Base-by-base conservation (phyloP, 768 basidiomycete genomes). In the Rhizopogon salebrosus region DNA sequence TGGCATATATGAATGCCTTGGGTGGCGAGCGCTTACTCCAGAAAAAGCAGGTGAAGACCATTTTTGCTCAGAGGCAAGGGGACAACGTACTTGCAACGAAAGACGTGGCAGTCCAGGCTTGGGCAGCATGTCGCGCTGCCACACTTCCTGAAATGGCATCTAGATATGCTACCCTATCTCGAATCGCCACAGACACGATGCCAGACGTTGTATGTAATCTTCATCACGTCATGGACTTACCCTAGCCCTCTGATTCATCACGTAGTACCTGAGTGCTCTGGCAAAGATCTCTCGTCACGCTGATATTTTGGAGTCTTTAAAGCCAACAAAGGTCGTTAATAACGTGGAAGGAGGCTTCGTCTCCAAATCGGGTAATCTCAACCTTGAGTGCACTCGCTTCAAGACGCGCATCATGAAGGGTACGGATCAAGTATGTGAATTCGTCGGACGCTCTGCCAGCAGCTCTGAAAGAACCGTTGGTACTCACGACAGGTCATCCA, bases 281-380 rank as follows among this genome's bases (percentile, higher is more conserved):
- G 68, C 76, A 1, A 83, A 75, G 57, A 66, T 78, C 46, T 70
- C 72, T 14, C 72, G 68, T 6, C 74, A 80, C 42, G 64, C 74
- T 2, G 72, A 77, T 14, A 73, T 75, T 7, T 67, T 82, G 16
- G 73, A 79, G n/a, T 67, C 75, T 14, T 55, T 73, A 50, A 82
- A 82, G 56, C 80, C 84, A 0, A 56, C 55, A 0, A 54, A 66
- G 31, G 72, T 66, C 8, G 73, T 64, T 27, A 82, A 85, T 42
- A 70, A 73, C 8, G 67, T n/a, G n/a, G n/a, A n/a, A n/a, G n/a
- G n/a, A n/a, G n/a, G n/a, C n/a, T n/a, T n/a, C n/a, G n/a, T n/a
- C 2, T 6, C 51, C 11, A 64, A 65, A 40, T 61, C 70, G 22
- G 73, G 62, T 3, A 43, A 54, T 0, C 37, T 82, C 6, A 57